Percentiles rank a stretch among this genome's conserved stretches.
Evolutionary conservation across 2,329 filamentous ascomycete genomes (phyloP).

Genomic region (Fusarium miscanthi): DNA sequence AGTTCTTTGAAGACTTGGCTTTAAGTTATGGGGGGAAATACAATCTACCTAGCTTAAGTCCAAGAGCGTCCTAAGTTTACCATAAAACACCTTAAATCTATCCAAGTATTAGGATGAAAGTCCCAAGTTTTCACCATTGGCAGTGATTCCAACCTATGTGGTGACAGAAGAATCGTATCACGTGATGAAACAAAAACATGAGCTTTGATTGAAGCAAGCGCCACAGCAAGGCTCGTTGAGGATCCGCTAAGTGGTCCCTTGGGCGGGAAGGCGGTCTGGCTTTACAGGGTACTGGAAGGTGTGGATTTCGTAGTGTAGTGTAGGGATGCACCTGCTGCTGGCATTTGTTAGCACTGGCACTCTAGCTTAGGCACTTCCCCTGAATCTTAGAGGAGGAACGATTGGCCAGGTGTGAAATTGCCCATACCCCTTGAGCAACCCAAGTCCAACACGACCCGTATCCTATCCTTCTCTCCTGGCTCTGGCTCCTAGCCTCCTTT

Average conservation of each 20-base stretch:
- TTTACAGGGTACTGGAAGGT: conserved; percentile 36
- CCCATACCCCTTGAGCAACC: conserved; percentile 44
- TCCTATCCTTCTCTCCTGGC: conserved; percentile 42
- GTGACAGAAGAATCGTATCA: not conserved
- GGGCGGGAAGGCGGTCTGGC: conserved; percentile 45
- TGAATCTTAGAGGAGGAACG: conserved; percentile 47
- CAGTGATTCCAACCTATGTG: not conserved
- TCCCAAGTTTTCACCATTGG: not conserved
- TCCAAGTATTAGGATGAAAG: not conserved
- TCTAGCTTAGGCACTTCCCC: conserved; percentile 41
- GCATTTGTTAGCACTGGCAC: conserved; percentile 24
- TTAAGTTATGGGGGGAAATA: not conserved
- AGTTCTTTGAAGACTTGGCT: not conserved
- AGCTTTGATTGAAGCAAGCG: conserved; percentile 29
- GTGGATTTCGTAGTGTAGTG: conserved; percentile 30
- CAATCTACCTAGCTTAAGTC: not conserved
- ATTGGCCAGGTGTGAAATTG: conserved; percentile 51
- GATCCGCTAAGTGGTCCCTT: conserved; percentile 37
- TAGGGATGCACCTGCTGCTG: conserved; percentile 24
- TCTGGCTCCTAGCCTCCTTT: conserved; percentile 45
- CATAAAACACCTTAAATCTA: not conserved
- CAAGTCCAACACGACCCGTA: conserved; percentile 41
- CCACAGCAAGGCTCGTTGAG: conserved; percentile 30
- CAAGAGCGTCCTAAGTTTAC: not conserved
- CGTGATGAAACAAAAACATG: conserved; percentile 33